phyloP scores from a whole-genome alignment of 2,329 filamentous ascomycete species.

The Graphiopsis chlorocephala region DNA sequence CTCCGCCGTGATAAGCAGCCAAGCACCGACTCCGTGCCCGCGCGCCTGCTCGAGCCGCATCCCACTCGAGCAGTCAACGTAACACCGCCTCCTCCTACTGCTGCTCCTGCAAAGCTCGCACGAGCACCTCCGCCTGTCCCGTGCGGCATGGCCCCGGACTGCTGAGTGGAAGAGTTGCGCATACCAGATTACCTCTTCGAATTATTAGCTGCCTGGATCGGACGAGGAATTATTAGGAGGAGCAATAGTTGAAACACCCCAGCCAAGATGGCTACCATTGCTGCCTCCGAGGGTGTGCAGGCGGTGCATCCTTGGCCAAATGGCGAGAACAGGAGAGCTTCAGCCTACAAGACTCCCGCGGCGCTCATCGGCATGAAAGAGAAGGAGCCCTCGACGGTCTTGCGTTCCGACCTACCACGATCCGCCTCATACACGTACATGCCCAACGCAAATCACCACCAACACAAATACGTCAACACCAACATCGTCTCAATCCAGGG shows the following conservation, averaged over 20 bases:
- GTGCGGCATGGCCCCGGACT: slow-evolving; percentile 12
- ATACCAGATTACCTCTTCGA: neutral
- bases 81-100: neutral
- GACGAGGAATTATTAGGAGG: neutral
- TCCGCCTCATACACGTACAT: slow-evolving; percentile 60
- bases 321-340: slow-evolving; percentile 13
- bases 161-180: slow-evolving; percentile 12
- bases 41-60: neutral
- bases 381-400: slow-evolving; percentile 8
- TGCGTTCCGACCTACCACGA: slow-evolving; percentile 42
- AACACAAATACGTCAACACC: slow-evolving; percentile 24
- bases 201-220: neutral
- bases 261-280: slow-evolving; percentile 6
- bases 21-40: slow-evolving; percentile 1
- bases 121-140: slow-evolving; percentile 7
- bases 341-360: slow-evolving; percentile 11
- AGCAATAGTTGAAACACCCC: neutral
- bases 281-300: slow-evolving; percentile 10
- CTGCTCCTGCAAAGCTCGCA: slow-evolving; percentile 1
- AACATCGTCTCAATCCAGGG: slow-evolving; percentile 44
- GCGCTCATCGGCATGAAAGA: slow-evolving; percentile 15
- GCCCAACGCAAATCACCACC: slow-evolving; percentile 38
- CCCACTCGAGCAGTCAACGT: neutral
- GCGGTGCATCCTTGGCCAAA: slow-evolving; percentile 4
- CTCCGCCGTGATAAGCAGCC: slow-evolving; percentile 1